These are phyloP conservation scores for Acanthamoeba comandoni DNA, from an alignment of 208 protist species.

Conservation along the genomic window DNA sequence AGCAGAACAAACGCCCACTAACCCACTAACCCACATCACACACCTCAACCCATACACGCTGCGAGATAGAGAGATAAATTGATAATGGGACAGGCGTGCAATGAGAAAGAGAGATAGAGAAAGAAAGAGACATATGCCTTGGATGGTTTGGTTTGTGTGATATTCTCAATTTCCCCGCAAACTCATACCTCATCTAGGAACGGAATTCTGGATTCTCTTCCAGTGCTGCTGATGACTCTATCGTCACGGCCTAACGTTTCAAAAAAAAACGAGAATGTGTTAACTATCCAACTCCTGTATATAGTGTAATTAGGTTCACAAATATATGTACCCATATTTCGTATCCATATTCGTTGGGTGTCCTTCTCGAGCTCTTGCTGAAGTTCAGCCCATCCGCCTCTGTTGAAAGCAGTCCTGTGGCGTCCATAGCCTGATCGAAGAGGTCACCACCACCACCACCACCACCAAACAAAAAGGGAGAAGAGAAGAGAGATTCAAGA, in stretches of 20 bases:
- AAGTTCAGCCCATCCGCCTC: constrained; percentile 24
- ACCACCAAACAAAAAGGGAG: background rate
- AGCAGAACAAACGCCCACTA: too few species aligned
- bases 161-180: too few species aligned
- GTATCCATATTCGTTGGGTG: constrained; percentile 58
- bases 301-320: too few species aligned
- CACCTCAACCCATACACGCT: too few species aligned
- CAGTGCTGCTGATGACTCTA: constrained; percentile 69
- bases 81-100: too few species aligned
- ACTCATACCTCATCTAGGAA: constrained; percentile 32
- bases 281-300: too few species aligned
- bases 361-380: constrained; percentile 74
- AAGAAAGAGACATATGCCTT: too few species aligned
- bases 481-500: background rate
- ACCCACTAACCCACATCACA: too few species aligned
- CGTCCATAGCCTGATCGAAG: constrained; percentile 50
- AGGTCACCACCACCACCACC: background rate
- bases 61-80: too few species aligned
- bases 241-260: constrained; percentile 65
- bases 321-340: constrained; percentile 65
- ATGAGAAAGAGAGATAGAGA: too few species aligned
- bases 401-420: constrained; percentile 33
- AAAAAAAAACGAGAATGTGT: too few species aligned
- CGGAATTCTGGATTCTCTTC: constrained; percentile 49
- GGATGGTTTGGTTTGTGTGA: too few species aligned